Base-by-base conservation (phyloP, 179 eudicot genomes). In the Spinacia oleracea region DNA sequence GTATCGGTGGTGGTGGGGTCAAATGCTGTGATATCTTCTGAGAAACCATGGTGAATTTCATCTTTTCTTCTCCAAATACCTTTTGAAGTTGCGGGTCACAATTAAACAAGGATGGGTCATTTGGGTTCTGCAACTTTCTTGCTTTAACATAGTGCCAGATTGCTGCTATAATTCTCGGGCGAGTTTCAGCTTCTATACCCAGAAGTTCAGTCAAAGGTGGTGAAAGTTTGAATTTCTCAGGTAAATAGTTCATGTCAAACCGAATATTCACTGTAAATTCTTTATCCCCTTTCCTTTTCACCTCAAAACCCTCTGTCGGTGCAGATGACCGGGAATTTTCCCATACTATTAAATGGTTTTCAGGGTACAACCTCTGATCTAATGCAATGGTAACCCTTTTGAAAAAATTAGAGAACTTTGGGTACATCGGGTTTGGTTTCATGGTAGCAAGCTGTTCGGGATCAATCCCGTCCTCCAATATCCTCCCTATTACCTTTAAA, bases 271-370 rank as follows among this genome's bases (percentile, higher is more conserved):
- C 97, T 1, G 67, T 79, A 48, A 89, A 91, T 81, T 95, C 98
- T 77, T 90, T 84, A 72, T 95, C 97, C 45, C 98, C 98, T 81
- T 89, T 95, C 76, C 98, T 84, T 84, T 91, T 89, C 64, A 93
- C 93, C 88, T 95, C 98, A 85, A 95, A 95, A 51, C 98, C 98
- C 77, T 95, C 98, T 9, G 90, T 93, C 69, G 91, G 91, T 27
- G 90, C 89, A 58, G 98, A 85, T 2, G 93, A 83, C 75, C 98
- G 88, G 70, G 97, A 85, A 86, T 85, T 82, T 79, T 95, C 98
- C 98, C 98, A 95, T 74, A 89, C 79, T 62, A 95, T 95, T 63
- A 91, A 51, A 86, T 93, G 93, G 81, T 95, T 95, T 60, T 93
- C 98, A 3, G 95, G 97, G 81, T 91, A 93, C 42, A 91, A 76